Conservation (phyloP, 2,329 filamentous ascomycete genomes). For the Verticillium dahliae region DNA sequence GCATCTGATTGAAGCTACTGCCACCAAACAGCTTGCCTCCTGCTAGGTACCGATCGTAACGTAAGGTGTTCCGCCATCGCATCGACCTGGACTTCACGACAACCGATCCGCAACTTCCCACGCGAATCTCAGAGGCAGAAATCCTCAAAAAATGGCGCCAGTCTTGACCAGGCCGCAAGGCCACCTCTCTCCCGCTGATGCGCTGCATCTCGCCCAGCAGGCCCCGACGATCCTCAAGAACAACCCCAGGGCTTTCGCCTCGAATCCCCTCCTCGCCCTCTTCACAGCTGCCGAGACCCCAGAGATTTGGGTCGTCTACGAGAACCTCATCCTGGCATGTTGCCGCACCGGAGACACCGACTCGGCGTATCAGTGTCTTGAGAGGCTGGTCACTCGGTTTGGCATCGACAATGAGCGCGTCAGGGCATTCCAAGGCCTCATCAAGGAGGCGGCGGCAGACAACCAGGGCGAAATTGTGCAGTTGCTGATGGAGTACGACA, state of each 20-base stretch:
- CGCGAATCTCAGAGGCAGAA: neutral
- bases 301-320: constrained; percentile 78
- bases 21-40: too few relatives aligned
- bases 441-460: constrained; percentile 74
- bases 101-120: too few relatives aligned
- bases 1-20: too few relatives aligned
- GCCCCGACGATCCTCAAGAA: constrained; percentile 49
- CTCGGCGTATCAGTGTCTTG: constrained; percentile 68
- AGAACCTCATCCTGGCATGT: constrained; percentile 80
- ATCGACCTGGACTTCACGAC: too few relatives aligned
- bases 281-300: constrained; percentile 60
- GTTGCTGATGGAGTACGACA: constrained; percentile 72
- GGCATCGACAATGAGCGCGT: constrained; percentile 79
- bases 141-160: constrained; percentile 34
- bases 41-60: too few relatives aligned
- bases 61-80: too few relatives aligned
- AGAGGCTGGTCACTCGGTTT: constrained; percentile 72
- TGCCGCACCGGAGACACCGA: constrained; percentile 78
- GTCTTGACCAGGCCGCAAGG: constrained; percentile 51
- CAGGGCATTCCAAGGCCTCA: constrained; percentile 74
- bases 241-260: constrained; percentile 46
- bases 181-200: constrained; percentile 48
- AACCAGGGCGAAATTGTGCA: constrained; percentile 58
- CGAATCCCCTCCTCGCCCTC: constrained; percentile 46
- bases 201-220: constrained; percentile 53